phyloP scores from a whole-genome alignment of 768 basidiomycete genomes.

The Leucosporidium creatinivorum region DNA sequence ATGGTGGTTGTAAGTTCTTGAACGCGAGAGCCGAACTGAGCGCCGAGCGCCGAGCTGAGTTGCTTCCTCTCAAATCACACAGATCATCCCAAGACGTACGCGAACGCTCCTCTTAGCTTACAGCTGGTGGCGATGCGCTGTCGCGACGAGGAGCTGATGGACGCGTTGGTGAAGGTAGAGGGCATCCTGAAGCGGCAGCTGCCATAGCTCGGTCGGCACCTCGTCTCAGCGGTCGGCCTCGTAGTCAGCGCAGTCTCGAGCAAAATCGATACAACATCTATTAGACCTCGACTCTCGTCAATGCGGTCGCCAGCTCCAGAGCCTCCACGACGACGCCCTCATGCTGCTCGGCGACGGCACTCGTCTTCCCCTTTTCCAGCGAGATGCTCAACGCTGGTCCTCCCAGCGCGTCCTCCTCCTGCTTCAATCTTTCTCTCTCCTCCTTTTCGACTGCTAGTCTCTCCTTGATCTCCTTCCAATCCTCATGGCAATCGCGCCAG shows the following conservation, averaged over 20 bases:
- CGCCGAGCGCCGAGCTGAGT: not conserved
- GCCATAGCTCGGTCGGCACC: too few relatives aligned
- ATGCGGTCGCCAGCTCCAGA: too few relatives aligned
- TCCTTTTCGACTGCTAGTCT: not conserved
- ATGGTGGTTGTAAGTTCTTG: not conserved
- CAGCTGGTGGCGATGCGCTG: not conserved
- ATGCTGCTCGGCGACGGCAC: too few relatives aligned
- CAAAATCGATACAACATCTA: too few relatives aligned
- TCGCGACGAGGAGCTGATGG: constrained; percentile 1
- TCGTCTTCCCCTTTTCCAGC: too few relatives aligned
- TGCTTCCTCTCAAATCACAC: not conserved
- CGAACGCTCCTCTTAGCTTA: not conserved
- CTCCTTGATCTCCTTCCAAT: not conserved
- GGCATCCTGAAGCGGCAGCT: too few relatives aligned
- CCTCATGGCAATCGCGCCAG: constrained; percentile 1
- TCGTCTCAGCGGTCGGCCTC: too few relatives aligned
- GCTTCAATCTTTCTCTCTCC: not conserved
- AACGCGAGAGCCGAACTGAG: not conserved
- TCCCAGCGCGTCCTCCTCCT: not conserved
- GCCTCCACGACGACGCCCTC: too few relatives aligned
- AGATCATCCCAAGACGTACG: not conserved
- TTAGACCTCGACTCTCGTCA: too few relatives aligned
- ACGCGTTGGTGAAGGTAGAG: not conserved
- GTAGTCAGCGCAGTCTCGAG: too few relatives aligned
- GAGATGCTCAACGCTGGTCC: too few relatives aligned